Evolutionary conservation across 2,329 filamentous ascomycete species (phyloP).

Genomic region (Fusarium armeniacum): DNA sequence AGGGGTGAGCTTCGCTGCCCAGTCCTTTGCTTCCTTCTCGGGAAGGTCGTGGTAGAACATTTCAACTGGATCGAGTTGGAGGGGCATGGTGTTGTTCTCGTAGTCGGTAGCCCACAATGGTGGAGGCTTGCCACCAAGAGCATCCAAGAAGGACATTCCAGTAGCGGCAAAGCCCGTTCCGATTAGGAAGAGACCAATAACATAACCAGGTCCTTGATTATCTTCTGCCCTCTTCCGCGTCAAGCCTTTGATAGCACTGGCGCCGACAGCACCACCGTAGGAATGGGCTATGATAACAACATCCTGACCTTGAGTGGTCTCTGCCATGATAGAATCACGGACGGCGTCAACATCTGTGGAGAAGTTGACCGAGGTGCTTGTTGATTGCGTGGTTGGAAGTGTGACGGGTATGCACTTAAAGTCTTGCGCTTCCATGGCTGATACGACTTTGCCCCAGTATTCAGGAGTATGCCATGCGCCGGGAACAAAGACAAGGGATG

Average conservation of each 20-base stretch:
- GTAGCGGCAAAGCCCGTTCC: conserved; percentile 60
- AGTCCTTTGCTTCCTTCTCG: conserved; percentile 58
- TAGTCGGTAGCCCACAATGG: conserved; percentile 58
- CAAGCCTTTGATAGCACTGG: conserved; percentile 62
- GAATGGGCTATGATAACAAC: conserved; percentile 65
- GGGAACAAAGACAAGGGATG: conserved; percentile 60
- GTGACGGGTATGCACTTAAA: conserved; percentile 55
- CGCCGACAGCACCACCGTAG: conserved; percentile 63
- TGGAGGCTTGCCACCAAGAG: conserved; percentile 58
- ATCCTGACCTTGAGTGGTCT: conserved; percentile 56
- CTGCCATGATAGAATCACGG: conserved; percentile 53
- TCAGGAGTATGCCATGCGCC: conserved; percentile 63
- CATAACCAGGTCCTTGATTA: conserved; percentile 50
- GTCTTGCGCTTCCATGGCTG: conserved; percentile 52
- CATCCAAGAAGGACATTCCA: conserved; percentile 59
- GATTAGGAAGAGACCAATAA: conserved; percentile 61
- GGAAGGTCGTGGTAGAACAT: conserved; percentile 67
- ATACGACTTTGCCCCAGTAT: conserved; percentile 55
- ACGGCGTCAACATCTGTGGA: conserved; percentile 59
- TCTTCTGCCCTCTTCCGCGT: conserved; percentile 33
- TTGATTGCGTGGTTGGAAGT: conserved; percentile 56
- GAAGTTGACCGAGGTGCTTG: conserved; percentile 56
- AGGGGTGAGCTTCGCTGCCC: conserved; percentile 57
- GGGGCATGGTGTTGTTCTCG: conserved; percentile 58
- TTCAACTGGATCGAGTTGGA: conserved; percentile 56